Evolutionary conservation across 164 flowering plant genomes (phyloP), one percentile per base, ranked within the genome.

Genomic region (Chloranthus sessilifolius): DNA sequence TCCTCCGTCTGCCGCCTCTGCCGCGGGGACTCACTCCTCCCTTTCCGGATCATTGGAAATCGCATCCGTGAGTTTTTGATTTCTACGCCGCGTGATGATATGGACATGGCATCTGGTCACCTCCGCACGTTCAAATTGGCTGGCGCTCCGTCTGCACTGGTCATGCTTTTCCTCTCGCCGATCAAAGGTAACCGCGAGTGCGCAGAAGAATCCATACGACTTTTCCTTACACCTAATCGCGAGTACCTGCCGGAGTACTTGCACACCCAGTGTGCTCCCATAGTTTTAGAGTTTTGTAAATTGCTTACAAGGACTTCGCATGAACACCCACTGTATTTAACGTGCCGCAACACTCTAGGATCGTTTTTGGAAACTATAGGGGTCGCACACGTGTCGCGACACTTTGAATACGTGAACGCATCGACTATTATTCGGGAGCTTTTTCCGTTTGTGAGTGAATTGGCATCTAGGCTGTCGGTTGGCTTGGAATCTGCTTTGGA

Each of bases 281-380:
- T 82, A 35, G 70, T 83, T 22, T 61, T 88, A 47, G 89, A 81
- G 54, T 79, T 88, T 47, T 88, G 97, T 69, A 78, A 73, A 53
- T 56, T 78, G 75, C 74, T 88, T 28, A 69, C 60, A 48, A 61
- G 51, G 38, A 58, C 31, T 21, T 60, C 50, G 5, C 37, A 28
- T 17, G 76, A 75, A 16, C 78, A 77, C 38, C 42, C 58, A 1
- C 41, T 85, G 45, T 83, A 88, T 47, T 6, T 22, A 0, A 24
- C 56, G 7, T 83, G 91, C 39, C 71, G 97, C 22, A 74, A 67
- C 54, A 61, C 73, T 14, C 77, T 88, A 25, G 89, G 81, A 20
- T 50, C 66, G 0, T 61, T 85, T 73, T 48, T 88, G 59, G 83
- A 74, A 42, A 41, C 34, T 28, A 28, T 56, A 33, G 70, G 64